A percentile compares a stretch with the other conserved stretches of the same genome.
Conservation (phyloP, 305 asterid species). For the Coffea humblotiana region DNA sequence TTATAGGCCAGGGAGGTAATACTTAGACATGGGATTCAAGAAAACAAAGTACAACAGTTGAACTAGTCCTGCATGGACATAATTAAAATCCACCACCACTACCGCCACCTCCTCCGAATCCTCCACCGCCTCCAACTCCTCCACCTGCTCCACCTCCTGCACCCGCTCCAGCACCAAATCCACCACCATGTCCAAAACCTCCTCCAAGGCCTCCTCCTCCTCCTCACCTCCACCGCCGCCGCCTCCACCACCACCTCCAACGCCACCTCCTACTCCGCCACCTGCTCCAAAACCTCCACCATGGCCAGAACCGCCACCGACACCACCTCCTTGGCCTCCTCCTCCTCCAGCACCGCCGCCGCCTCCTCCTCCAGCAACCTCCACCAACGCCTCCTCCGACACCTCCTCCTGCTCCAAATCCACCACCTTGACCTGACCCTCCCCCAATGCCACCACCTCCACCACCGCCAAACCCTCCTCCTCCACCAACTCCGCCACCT, state of each 20-base stretch:
- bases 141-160: slow-evolving; percentile 10
- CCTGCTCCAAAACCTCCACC: slow-evolving; percentile 49
- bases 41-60: too few relatives aligned
- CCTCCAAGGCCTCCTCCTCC: slow-evolving; percentile 14
- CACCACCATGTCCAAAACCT: slow-evolving; percentile 20
- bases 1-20: too few relatives aligned
- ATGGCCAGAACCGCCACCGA: slow-evolving; percentile 42
- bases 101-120: slow-evolving; percentile 28
- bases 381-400: slow-evolving; percentile 28
- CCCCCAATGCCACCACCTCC: slow-evolving; percentile 23
- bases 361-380: slow-evolving; percentile 32
- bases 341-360: slow-evolving; percentile 50
- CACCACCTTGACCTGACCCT: too few relatives aligned
- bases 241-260: slow-evolving; percentile 30
- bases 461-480: slow-evolving; percentile 20
- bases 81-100: slow-evolving; percentile 21
- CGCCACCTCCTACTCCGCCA: slow-evolving; percentile 38
- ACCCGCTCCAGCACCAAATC: slow-evolving; percentile 23
- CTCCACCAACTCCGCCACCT: slow-evolving; percentile 22
- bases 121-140: slow-evolving; percentile 27
- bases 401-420: too few relatives aligned
- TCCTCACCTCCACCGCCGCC: slow-evolving; percentile 26
- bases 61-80: too few relatives aligned
- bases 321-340: slow-evolving; percentile 36
- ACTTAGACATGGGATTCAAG: too few relatives aligned